Evolutionary conservation across 495 filamentous ascomycete species (phyloP).

Genomic region (Penicillium bialowiezense): DNA sequence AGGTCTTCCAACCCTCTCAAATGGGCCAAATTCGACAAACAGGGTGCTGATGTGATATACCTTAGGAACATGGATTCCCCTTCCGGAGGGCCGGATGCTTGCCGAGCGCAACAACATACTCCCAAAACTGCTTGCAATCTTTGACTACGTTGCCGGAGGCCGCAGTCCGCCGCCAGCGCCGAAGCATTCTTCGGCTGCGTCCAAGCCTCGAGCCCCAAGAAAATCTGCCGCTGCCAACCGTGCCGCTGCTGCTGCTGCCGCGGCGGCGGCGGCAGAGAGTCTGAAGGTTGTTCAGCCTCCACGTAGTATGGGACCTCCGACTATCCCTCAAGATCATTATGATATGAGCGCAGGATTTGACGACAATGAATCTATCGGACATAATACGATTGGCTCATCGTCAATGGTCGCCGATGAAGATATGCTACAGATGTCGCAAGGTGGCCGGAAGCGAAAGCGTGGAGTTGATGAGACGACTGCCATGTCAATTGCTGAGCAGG

Average conservation of each 20-base stretch:
- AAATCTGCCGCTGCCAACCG: conserved; percentile 29
- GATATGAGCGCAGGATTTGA: conserved; percentile 58
- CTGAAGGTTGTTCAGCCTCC: conserved; percentile 41
- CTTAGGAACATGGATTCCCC: conserved; percentile 91
- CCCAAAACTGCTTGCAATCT: conserved; percentile 77
- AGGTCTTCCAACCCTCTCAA: not conserved
- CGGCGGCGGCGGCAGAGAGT: conserved; percentile 27
- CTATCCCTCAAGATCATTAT: conserved; percentile 53
- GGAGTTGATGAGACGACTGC: conserved; percentile 53
- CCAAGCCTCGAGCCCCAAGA: conserved; percentile 66
- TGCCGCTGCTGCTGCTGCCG: conserved; percentile 19
- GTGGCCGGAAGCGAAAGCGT: conserved; percentile 74
- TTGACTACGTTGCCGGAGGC: conserved; percentile 82
- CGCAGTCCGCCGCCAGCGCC: conserved; percentile 90
- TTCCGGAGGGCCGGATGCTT: conserved; percentile 74
- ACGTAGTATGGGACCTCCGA: conserved; percentile 43
- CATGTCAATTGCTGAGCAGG: conserved; percentile 68
- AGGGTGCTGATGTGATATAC: conserved; percentile 13
- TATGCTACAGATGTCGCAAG: conserved; percentile 60
- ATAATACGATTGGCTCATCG: conserved; percentile 72
- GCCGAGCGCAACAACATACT: conserved; percentile 83
- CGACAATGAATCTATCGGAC: conserved; percentile 80
- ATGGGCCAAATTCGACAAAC: not conserved
- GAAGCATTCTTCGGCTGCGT: conserved; percentile 71
- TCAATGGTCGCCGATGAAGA: conserved; percentile 83